Base-by-base conservation (phyloP, 208 protist species). In the Trypanosoma grayi region DNA sequence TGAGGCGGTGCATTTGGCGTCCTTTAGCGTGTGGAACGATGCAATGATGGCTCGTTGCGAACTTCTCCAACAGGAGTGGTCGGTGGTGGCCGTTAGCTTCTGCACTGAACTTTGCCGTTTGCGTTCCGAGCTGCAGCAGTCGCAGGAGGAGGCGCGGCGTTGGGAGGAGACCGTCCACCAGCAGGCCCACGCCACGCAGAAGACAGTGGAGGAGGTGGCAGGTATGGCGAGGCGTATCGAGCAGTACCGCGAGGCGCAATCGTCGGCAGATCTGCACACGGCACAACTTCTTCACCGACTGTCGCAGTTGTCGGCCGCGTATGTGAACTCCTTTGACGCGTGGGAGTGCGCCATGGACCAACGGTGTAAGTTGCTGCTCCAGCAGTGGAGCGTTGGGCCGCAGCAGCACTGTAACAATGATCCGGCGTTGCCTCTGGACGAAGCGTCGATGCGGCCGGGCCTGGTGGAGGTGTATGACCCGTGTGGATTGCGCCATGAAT, bases 401-500 rank as follows among this genome's bases (percentile, higher is more conserved):
- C 30, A 6, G 66, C 24, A 44, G 41, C 55, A 57, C 33, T 47
- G 11, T 10, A 24, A 4, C 7, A 25, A 22, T 22, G n/a, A 24
- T 18, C 16, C 7, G 10, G 50, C 18, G 24, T 18, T 13, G 33
- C 9, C 18, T 5, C 22, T 22, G 4, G 10, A 22, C 27, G n/a
- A 27, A 4, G 28, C 14, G 28, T 37, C 11, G 7, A 14, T 24
- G 50, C 18, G 9, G 53, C 22, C 18, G 16, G 10, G 5, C 3
- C n/a, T n/a, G n/a, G 20, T 33, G 14, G 36, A 60, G 28, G 18
- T 68, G 8, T 43, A 79, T 34, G 61, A 77, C 28, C 72, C 77
- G 18, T 62, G 72, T 43, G 73, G 60, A 20, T 40, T 80, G 27
- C 45, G 36, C 4, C 60, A 79, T 43, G 71, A 85, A 47, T 63